Base-by-base conservation (phyloP, 345 rosid species). In the Psidium friedrichsthalianum region DNA sequence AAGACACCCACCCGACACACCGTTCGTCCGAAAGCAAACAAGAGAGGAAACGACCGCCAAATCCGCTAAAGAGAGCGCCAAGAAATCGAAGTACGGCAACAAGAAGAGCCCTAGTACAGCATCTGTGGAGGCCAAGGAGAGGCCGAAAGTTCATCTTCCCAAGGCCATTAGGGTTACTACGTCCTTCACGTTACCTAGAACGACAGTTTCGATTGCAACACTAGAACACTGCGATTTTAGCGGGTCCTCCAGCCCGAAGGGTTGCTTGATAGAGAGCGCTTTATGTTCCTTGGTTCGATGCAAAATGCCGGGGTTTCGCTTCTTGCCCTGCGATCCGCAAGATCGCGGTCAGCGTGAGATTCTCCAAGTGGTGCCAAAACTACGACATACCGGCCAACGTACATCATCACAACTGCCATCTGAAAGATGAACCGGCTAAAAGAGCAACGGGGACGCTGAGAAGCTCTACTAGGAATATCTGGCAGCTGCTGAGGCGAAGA, bases 391-490 rank as follows among this genome's bases (percentile, higher is more conserved):
- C 51, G 55, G 55, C 40, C 51, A 87, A 86, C 76, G 51, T 86
- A 61, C 85, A 56, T 54, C 83, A 32, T 40, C 24, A 42, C 5
- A 12, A 29, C 51, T 11, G 27, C 27, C 36, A 24, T 44, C 54
- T 82, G 78, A 69, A 69, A 69, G 47, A 69, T 16, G 78, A 69
- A 69, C 78, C 78, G 1, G 78, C 24, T n/a, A 69, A 69, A 69
- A 18, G 78, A 69, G 18, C 78, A 69, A 59, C 21, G 81, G 51
- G 51, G 36, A 86, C 86, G 15, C 55, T 93, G 0, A 91, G 83
- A 87, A 90, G 51, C 88, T 93, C 25, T 93, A 92, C 52, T 89
- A 91, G 40, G 95, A 92, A 85, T 92, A 90, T 89, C 82, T 89
- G 56, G 56, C 88, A 90, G 86, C 86, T 93, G 25, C 83, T 91